These are phyloP conservation scores for Apiospora pterosperma DNA, from an alignment of 2,329 filamentous ascomycete genomes.

Conservation along the genomic window DNA sequence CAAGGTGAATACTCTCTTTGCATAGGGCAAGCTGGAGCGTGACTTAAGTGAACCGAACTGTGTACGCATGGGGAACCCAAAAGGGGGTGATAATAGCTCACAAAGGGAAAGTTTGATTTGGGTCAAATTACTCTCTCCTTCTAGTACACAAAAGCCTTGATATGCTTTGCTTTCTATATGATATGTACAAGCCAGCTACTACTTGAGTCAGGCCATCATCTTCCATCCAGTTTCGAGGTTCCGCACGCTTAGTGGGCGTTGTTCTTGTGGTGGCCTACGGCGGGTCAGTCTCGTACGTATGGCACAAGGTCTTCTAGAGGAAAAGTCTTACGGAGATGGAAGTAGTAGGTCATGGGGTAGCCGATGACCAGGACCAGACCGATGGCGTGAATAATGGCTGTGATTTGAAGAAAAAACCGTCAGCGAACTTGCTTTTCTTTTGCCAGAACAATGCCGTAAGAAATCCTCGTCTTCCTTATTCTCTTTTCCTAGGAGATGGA, in stretches of 20 bases:
- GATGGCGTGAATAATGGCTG: slow-evolving; percentile 87
- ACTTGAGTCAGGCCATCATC: background rate
- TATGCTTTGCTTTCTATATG: slow-evolving; percentile 10
- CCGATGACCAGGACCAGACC: slow-evolving; percentile 74
- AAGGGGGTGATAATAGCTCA: background rate
- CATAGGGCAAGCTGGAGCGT: background rate
- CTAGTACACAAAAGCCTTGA: slow-evolving; percentile 13
- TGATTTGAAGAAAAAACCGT: slow-evolving; percentile 19
- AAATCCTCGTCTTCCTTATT: too few relatives aligned
- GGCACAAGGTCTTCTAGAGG: slow-evolving; percentile 21
- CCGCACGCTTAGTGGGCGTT: slow-evolving; percentile 76
- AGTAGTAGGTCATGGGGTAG: slow-evolving; percentile 99
- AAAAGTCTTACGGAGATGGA: slow-evolving; percentile 82
- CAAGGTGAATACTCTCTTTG: too few relatives aligned
- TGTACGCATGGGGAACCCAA: background rate
- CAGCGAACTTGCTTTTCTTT: background rate
- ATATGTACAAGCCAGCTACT: slow-evolving; percentile 3
- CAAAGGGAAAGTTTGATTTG: slow-evolving; percentile 3
- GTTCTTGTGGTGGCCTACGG: slow-evolving; percentile 98
- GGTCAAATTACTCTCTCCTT: slow-evolving; percentile 10
- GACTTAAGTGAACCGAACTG: background rate
- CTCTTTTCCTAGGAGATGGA: background rate
- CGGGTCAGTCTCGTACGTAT: background rate
- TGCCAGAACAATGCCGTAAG: background rate
- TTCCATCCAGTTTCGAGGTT: background rate